These are phyloP conservation scores for Aurantiochytrium sp. DNA, from an alignment of 108 stramenopile genomes.

Conservation along the genomic window DNA sequence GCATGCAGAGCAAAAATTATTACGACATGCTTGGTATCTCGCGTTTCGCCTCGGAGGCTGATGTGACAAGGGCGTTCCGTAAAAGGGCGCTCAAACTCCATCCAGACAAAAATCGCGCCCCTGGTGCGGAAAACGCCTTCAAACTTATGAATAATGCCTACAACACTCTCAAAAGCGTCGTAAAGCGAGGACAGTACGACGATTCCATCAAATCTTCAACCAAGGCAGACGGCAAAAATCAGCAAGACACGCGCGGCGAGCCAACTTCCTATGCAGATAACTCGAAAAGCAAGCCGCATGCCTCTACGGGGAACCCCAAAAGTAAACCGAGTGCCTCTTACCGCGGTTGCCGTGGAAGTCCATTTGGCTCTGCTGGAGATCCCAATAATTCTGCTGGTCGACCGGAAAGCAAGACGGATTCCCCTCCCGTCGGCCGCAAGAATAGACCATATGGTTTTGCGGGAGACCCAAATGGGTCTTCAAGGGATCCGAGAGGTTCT, in stretches of 20 bases:
- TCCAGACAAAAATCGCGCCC: constrained; percentile 7
- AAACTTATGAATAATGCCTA: neutral
- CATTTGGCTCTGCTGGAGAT: too few species aligned
- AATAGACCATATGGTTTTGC: too few species aligned
- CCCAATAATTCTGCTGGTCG: too few species aligned
- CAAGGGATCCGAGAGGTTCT: too few species aligned
- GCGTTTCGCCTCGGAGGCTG: neutral
- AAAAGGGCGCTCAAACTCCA: neutral
- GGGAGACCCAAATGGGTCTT: too few species aligned
- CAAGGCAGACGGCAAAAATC: neutral
- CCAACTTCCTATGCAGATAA: neutral
- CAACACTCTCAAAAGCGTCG: neutral
- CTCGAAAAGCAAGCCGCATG: too few species aligned
- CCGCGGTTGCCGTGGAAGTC: too few species aligned
- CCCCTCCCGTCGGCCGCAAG: too few species aligned
- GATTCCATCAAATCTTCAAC: neutral
- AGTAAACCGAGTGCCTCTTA: too few species aligned
- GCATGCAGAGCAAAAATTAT: neutral
- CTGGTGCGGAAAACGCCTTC: constrained; percentile 18
- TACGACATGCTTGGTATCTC: constrained; percentile 12
- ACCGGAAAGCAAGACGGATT: too few species aligned
- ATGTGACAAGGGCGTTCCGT: constrained; percentile 8
- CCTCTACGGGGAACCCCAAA: too few species aligned
- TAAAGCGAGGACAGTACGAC: neutral
- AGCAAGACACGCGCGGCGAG: neutral